Evolutionary conservation across 1,139 yeast genomes (phyloP).

Genomic region (Yamadazyma jaroonii): DNA sequence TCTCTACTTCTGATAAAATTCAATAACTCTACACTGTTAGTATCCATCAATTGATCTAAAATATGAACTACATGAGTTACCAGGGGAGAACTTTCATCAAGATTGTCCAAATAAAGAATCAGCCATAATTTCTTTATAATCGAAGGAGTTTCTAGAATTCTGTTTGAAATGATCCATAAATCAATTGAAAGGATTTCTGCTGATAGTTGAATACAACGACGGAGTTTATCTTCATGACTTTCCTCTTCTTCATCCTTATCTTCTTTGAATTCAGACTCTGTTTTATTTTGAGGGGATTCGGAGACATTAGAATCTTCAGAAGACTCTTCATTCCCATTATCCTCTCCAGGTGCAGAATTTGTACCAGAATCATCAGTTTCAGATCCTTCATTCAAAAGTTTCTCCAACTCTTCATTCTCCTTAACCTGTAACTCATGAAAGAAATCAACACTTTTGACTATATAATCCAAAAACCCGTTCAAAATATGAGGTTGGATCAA

Average conservation of each 20-base stretch:
- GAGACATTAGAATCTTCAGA: no score
- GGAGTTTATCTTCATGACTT: constrained; percentile 32
- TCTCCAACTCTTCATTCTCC: constrained; percentile 22
- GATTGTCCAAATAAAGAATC: constrained; percentile 34
- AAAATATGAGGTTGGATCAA: constrained; percentile 46
- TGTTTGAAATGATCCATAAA: constrained; percentile 44
- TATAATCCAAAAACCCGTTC: constrained; percentile 37
- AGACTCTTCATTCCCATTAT: constrained; percentile 6
- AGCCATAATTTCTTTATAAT: constrained; percentile 45
- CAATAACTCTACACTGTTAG: constrained; percentile 46
- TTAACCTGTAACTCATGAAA: constrained; percentile 28
- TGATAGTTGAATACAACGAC: constrained; percentile 41
- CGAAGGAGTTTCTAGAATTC: constrained; percentile 43
- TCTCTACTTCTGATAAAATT: constrained; percentile 53
- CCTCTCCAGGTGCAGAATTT: constrained; percentile 2
- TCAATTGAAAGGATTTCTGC: constrained; percentile 44
- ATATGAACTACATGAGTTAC: constrained; percentile 42
- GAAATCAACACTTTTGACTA: constrained; percentile 37
- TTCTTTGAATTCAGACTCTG: constrained; percentile 7
- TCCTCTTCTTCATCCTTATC: constrained; percentile 21
- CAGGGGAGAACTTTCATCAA: constrained; percentile 39
- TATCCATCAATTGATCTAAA: constrained; percentile 46
- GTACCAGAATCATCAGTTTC: not conserved
- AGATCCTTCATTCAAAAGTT: constrained; percentile 13
- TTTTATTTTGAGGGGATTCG: no score